Percentiles rank a stretch among this genome's conserved stretches.
These are phyloP conservation scores for Venturia carpophila DNA, from an alignment of 2,329 filamentous ascomycete species.

Conservation along the genomic window DNA sequence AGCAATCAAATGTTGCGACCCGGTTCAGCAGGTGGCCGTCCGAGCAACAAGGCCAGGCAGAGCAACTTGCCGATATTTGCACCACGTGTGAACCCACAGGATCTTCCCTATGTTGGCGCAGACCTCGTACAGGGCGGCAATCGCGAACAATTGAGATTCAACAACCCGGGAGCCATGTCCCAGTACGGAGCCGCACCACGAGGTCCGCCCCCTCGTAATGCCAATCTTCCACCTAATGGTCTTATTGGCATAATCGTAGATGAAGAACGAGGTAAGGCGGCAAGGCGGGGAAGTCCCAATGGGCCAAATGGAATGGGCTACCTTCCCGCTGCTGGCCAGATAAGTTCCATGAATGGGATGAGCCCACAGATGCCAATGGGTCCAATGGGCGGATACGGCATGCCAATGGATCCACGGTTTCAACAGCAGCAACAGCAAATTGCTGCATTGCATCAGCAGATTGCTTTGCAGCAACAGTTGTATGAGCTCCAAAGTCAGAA, in stretches of 20 bases:
- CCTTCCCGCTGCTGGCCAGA: constrained; percentile 9
- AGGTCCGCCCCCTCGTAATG: constrained; percentile 25
- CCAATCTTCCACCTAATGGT: constrained; percentile 57
- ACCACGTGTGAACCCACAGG: constrained; percentile 61
- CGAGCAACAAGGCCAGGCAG: constrained; percentile 31
- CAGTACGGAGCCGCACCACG: constrained; percentile 20
- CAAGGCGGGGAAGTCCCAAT: constrained; percentile 71
- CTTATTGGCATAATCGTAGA: constrained; percentile 81
- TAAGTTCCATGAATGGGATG: neutral
- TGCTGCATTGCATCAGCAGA: constrained; percentile 12
- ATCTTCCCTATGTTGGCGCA: constrained; percentile 59
- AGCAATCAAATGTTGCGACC: constrained; percentile 21
- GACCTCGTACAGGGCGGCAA: constrained; percentile 64
- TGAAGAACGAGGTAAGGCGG: constrained; percentile 70
- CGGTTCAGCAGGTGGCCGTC: constrained; percentile 40
- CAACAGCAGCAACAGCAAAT: constrained; percentile 14
- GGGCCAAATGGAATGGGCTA: constrained; percentile 29
- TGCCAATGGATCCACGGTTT: constrained; percentile 9
- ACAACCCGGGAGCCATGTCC: constrained; percentile 9
- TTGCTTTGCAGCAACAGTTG: constrained; percentile 21
- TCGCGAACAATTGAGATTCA: constrained; percentile 65
- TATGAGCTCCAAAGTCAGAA: constrained; percentile 17
- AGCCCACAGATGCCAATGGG: constrained; percentile 4
- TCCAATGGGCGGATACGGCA: constrained; percentile 10
- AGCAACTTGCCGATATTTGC: constrained; percentile 67